Evolutionary conservation across 202 grass and related monocot genomes (phyloP).

Genomic region (Eragrostis tef): DNA sequence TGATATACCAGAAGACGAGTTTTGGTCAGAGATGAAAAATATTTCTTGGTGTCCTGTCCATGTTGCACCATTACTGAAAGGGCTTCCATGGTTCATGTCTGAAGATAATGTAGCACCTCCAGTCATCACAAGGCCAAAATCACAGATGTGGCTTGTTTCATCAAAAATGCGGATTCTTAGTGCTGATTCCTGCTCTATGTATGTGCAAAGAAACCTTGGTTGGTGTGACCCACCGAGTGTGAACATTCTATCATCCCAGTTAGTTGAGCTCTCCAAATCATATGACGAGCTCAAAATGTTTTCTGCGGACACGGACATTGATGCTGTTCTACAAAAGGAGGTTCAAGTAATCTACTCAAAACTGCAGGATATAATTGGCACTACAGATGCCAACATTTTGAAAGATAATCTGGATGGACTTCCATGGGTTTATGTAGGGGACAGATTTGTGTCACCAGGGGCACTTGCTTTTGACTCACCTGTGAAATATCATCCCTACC

Average conservation of each 20-base stretch:
- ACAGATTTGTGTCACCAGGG: conserved; percentile 72
- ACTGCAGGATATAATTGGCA: conserved; percentile 71
- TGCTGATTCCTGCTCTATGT: conserved; percentile 75
- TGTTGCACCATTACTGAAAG: conserved; percentile 67
- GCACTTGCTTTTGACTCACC: conserved; percentile 97
- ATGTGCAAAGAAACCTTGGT: conserved; percentile 83
- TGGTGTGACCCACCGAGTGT: conserved; percentile 74
- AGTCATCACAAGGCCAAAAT: conserved; percentile 72
- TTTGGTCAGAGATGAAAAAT: conserved; percentile 86
- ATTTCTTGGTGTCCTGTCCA: conserved; percentile 89
- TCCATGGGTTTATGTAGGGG: conserved; percentile 87
- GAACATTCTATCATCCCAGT: conserved; percentile 71
- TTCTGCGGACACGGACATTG: conserved; percentile 59
- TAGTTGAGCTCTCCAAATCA: conserved; percentile 87
- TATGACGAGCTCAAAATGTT: conserved; percentile 74
- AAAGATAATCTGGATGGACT: conserved; percentile 75
- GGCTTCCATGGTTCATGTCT: conserved; percentile 83
- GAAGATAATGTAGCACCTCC: conserved; percentile 79
- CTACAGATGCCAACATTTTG: conserved; percentile 52
- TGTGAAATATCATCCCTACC: conserved; percentile 94
- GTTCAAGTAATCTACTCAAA: conserved; percentile 69
- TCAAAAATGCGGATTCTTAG: conserved; percentile 88
- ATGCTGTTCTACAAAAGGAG: conserved; percentile 67
- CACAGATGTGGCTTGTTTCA: conserved; percentile 95
- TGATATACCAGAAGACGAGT: conserved; percentile 84